These are phyloP conservation scores for Eimeria sp. DNA, from an alignment of 169 alveolate species.

Conservation along the genomic window DNA sequence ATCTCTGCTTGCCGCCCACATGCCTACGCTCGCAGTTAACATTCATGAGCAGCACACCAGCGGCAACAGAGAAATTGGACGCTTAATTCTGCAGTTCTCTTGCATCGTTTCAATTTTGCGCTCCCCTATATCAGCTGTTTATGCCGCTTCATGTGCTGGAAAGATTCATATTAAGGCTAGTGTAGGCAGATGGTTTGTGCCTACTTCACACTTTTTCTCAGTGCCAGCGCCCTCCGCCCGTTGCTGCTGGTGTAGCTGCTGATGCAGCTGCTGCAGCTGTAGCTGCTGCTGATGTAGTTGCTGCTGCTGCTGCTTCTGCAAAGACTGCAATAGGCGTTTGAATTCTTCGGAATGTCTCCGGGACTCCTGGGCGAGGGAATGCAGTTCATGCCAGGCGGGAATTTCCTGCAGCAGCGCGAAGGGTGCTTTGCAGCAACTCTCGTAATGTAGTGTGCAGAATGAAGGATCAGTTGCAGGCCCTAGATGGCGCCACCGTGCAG, in stretches of 20 bases:
- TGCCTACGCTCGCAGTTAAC: conserved; percentile 19
- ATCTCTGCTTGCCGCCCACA: conserved; percentile 3
- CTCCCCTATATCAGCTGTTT: too few relatives aligned
- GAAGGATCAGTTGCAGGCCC: neutral
- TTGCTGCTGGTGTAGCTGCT: conserved; percentile 1
- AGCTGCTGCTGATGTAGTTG: neutral
- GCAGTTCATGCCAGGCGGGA: conserved; percentile 45
- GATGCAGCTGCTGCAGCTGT: neutral
- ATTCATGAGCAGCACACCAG: neutral
- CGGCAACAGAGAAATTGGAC: neutral
- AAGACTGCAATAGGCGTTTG: conserved; percentile 18
- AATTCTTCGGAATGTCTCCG: conserved; percentile 13
- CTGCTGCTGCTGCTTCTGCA: conserved; percentile 62
- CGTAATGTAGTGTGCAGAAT: neutral
- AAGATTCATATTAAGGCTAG: neutral
- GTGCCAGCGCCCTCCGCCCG: conserved; percentile 5
- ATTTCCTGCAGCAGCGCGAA: neutral
- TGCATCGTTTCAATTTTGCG: neutral
- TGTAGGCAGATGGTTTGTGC: neutral
- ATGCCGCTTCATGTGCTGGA: neutral
- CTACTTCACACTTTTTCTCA: conserved; percentile 7
- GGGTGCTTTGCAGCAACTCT: neutral
- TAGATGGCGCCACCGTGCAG: neutral
- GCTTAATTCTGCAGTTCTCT: neutral
- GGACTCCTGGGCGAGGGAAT: conserved; percentile 19